phyloP scores from a whole-genome alignment of 306 rosid genomes.

The Fragaria vesca region DNA sequence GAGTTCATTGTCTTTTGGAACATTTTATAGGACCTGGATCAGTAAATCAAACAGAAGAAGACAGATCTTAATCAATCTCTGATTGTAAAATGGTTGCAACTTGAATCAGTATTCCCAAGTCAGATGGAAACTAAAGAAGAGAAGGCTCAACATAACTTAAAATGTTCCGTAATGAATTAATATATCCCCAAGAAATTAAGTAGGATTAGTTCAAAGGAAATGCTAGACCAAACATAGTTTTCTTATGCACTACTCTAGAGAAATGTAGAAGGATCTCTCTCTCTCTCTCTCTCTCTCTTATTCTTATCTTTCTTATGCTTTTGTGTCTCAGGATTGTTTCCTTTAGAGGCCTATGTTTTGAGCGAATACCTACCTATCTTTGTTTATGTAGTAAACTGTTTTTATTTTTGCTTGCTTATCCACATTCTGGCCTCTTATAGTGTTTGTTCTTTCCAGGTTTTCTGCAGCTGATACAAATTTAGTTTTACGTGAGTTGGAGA shows the following conservation, averaged over 20 bases:
- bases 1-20: not conserved
- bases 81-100: not conserved
- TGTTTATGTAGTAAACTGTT: not conserved
- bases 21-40: not conserved
- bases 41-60: not conserved
- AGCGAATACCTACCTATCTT: not conserved
- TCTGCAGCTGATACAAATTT: conserved; percentile 80
- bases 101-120: not conserved
- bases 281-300: not conserved
- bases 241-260: not conserved
- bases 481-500: conserved; percentile 93
- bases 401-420: not conserved
- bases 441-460: conserved; percentile 53
- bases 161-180: not conserved
- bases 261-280: not conserved
- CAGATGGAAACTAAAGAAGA: not conserved
- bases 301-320: not conserved
- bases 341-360: not conserved
- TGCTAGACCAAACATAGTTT: not conserved
- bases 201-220: not conserved
- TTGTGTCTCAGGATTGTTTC: not conserved
- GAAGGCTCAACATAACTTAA: not conserved
- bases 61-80: not conserved
- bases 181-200: not conserved
- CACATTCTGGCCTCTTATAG: not conserved